Base-by-base conservation (phyloP, 257 asterid species). In the Penstemon davidsonii region DNA sequence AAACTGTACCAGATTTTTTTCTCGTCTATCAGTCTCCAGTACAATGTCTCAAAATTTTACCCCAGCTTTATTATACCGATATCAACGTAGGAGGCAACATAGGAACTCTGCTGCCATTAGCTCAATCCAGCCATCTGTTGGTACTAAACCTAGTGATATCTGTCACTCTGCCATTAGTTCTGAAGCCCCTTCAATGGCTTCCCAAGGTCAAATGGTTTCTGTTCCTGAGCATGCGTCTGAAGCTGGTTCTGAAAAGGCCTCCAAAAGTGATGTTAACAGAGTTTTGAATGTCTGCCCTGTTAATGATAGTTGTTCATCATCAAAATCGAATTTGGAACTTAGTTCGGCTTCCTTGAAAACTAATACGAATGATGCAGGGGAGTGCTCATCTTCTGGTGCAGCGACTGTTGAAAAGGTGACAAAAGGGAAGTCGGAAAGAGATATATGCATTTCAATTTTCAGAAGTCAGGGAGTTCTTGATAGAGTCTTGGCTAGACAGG, bases 221-320 rank as follows among this genome's bases (percentile, higher is more conserved):
- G 65, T 11, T 61, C 64, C 78, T 39, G 82, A 73, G 50, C 45
- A 43, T 73, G 83, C 73, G 69, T 68, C 78, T n/a, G 76, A 74
- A 56, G 72, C 69, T 71, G 57, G 66, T 77, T 77, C 78, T 33
- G 86, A 78, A 73, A 86, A 80, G 79, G 78, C 76, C 76, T 58
- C 79, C 44, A 73, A 75, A 78, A 76, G 71, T 67, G 74, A 66
- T 62, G 68, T 66, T 63, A 82, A 58, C 44, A 70, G 79, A 73
- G 77, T 55, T 65, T 69, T 69, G 66, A 85, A 82, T 66, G 73
- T 55, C 62, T 73, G 75, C 42, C 66, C 72, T 45, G 69, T 73
- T 51, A 81, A 76, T 41, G 76, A 74, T 60, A 79, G 81, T 56
- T 84, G 84, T 83, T 89, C 89, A 40, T 87, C 96, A n/a, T 87